Evolutionary conservation across 495 filamentous ascomycete genomes (phyloP).

Genomic region (Tuber melanosporum): DNA sequence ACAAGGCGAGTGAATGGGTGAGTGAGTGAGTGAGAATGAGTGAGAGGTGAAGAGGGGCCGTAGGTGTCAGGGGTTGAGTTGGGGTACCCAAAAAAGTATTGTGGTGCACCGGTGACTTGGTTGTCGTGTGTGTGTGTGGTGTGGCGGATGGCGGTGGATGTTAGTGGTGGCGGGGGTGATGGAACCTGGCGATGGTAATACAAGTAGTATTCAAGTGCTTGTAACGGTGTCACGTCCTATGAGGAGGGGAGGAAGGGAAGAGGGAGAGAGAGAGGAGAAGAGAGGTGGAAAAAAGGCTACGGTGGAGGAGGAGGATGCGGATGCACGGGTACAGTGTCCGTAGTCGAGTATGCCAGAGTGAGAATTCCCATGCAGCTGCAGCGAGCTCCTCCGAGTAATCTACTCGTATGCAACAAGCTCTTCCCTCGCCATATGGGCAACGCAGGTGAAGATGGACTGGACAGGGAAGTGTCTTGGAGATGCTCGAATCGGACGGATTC

Average conservation of each 20-base stretch:
- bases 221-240: background rate
- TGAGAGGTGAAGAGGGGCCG: background rate
- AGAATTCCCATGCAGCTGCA: background rate
- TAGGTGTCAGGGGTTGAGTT: background rate
- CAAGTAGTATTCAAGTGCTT: background rate
- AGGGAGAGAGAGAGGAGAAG: background rate
- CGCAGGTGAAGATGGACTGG: conserved; percentile 36
- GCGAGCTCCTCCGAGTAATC: background rate
- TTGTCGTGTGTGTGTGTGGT: background rate
- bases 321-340: background rate
- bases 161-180: background rate
- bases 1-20: background rate
- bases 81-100: background rate
- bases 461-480: conserved; percentile 31
- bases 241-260: background rate
- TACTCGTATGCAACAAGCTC: background rate
- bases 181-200: background rate
- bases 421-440: background rate
- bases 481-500: conserved; percentile 36
- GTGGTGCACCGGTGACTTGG: background rate
- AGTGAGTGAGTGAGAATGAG: background rate
- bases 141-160: background rate
- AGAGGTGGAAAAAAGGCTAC: background rate
- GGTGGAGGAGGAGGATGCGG: background rate
- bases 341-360: background rate